Percentiles rank a stretch among this genome's conserved stretches.
phyloP scores from a whole-genome alignment of 2,329 filamentous ascomycete species.

The Ploettnerulaceae sp. region DNA sequence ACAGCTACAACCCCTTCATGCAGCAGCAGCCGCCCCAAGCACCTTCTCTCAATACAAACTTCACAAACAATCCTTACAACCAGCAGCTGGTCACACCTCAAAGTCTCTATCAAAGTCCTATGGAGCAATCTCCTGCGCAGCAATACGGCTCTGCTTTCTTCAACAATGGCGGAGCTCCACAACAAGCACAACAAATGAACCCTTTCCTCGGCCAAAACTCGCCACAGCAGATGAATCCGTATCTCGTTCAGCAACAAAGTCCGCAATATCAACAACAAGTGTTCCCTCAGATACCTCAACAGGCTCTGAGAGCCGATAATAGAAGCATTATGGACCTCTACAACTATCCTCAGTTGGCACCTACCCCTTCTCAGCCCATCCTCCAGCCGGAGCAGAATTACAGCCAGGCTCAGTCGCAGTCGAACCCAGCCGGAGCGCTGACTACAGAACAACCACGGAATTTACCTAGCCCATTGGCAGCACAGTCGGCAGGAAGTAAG shows the following conservation, averaged over 20 bases:
- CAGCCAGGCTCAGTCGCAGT: conserved; percentile 18
- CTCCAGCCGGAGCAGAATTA: conserved; percentile 18
- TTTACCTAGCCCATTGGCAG: conserved; percentile 17
- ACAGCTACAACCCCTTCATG: conserved; percentile 32
- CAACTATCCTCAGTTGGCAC: conserved; percentile 41
- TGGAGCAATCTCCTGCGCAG: conserved; percentile 35
- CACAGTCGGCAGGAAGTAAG: conserved; percentile 25
- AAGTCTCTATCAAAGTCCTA: conserved; percentile 26
- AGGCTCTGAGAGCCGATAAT: conserved; percentile 57
- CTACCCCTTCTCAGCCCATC: conserved; percentile 19
- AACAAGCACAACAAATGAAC: conserved; percentile 24
- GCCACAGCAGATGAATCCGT: conserved; percentile 18
- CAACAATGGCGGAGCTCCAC: conserved; percentile 17
- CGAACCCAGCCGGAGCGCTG: neutral
- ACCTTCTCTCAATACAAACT: conserved; percentile 27
- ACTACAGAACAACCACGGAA: conserved; percentile 16
- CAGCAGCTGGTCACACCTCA: conserved; percentile 31
- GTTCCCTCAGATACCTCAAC: conserved; percentile 37
- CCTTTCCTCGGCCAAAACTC: conserved; percentile 23
- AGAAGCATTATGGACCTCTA: conserved; percentile 73
- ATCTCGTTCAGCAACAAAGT: conserved; percentile 3
- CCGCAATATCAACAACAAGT: conserved; percentile 5
- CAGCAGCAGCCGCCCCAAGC: conserved; percentile 26
- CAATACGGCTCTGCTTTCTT: conserved; percentile 28
- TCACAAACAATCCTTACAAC: conserved; percentile 39